A percentile compares a stretch with the other conserved stretches of the same genome.
Conservation (phyloP, 1,139 yeast species). For the Debaryomyces fabryi region DNA sequence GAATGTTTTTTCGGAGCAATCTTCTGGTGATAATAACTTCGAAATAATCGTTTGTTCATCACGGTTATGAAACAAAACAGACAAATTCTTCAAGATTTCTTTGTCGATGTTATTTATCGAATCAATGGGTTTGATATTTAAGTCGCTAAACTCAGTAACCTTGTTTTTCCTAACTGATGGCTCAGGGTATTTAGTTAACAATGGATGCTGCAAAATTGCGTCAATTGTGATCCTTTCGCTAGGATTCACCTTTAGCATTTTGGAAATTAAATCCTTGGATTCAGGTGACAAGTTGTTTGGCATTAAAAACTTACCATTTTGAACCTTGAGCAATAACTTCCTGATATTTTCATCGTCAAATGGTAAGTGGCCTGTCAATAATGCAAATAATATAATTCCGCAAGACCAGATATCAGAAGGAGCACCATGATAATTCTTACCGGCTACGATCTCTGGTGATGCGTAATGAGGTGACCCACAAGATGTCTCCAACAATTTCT, state of each 20-base stretch:
- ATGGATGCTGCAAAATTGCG: conserved; percentile 76
- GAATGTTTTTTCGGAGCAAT: conserved; percentile 86
- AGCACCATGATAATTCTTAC: conserved; percentile 92
- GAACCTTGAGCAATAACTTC: conserved; percentile 82
- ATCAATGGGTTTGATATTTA: conserved; percentile 51
- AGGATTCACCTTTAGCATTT: conserved; percentile 84
- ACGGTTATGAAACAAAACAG: conserved; percentile 91
- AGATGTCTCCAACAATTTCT: conserved; percentile 83
- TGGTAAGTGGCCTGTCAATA: conserved; percentile 92
- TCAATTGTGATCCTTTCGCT: conserved; percentile 71
- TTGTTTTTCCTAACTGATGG: conserved; percentile 25
- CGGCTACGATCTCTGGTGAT: conserved; percentile 96
- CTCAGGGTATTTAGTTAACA: conserved; percentile 71
- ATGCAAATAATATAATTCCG: conserved; percentile 91
- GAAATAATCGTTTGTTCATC: conserved; percentile 60
- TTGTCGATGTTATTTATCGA: conserved; percentile 66
- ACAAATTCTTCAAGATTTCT: conserved; percentile 82
- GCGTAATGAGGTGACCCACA: conserved; percentile 99
- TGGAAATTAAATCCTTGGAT: conserved; percentile 82
- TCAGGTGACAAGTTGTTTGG: conserved; percentile 78
- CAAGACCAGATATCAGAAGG: conserved; percentile 99
- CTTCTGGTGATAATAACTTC: conserved; percentile 58
- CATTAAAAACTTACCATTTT: conserved; percentile 83
- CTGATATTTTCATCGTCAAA: conserved; percentile 96
- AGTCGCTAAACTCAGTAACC: conserved; percentile 27